These are phyloP conservation scores for Blepharisma undulans DNA, from an alignment of 169 alveolate species.

Conservation along the genomic window DNA sequence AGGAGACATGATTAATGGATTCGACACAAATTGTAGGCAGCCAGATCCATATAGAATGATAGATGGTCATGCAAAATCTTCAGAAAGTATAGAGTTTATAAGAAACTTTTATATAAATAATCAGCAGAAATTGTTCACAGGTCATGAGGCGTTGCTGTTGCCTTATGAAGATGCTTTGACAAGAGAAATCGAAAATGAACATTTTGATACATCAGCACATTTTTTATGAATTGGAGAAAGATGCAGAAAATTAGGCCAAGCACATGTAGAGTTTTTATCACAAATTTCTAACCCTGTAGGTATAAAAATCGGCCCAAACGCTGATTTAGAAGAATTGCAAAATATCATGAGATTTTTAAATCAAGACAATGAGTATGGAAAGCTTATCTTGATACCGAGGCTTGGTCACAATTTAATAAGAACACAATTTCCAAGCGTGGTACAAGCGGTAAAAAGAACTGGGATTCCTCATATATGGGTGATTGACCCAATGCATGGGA, in stretches of 20 bases:
- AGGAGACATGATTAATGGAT: constrained; percentile 72
- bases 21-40: constrained; percentile 45
- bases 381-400: constrained; percentile 63
- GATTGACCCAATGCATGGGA: constrained; percentile 83
- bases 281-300: constrained; percentile 76
- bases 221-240: constrained; percentile 81
- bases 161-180: constrained; percentile 70
- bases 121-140: constrained; percentile 46
- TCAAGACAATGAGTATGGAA: constrained; percentile 64
- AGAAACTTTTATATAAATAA: background rate
- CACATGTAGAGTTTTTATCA: constrained; percentile 71
- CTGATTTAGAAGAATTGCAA: constrained; percentile 47
- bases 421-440: constrained; percentile 41
- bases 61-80: constrained; percentile 58
- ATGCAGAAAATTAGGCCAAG: constrained; percentile 65
- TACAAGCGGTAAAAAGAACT: constrained; percentile 49
- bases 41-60: constrained; percentile 69
- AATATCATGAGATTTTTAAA: constrained; percentile 48
- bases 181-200: constrained; percentile 22
- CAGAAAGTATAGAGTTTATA: constrained; percentile 49
- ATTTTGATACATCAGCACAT: constrained; percentile 55
- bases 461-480: constrained; percentile 60
- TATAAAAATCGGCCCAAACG: constrained; percentile 74
- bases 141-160: constrained; percentile 76
- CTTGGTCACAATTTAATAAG: constrained; percentile 52